Conservation (phyloP, 176 grass and related monocot species). For the Aegilops sharonensis region DNA sequence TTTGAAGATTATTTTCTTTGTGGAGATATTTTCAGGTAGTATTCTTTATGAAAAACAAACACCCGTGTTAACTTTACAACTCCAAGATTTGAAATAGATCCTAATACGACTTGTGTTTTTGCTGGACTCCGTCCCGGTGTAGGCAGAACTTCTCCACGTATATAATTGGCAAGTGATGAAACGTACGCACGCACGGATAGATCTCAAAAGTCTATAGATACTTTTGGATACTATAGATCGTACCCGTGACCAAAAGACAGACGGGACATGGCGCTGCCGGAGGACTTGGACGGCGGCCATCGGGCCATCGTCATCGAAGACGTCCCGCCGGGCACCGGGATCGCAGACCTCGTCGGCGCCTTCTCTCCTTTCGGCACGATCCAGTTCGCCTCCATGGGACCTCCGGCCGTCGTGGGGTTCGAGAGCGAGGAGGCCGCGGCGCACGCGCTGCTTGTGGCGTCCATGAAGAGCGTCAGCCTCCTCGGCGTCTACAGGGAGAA, state of each 20-base stretch:
- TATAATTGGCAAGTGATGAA: not conserved
- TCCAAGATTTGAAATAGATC: too few relatives aligned
- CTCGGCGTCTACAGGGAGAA: not conserved
- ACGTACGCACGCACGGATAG: not conserved
- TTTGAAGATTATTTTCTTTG: too few relatives aligned
- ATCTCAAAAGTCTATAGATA: too few relatives aligned
- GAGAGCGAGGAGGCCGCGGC: not conserved
- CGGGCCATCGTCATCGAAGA: not conserved
- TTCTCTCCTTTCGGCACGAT: slow-evolving; percentile 7
- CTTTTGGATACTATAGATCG: too few relatives aligned
- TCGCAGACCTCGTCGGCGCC: not conserved
- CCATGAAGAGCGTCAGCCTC: not conserved
- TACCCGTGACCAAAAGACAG: not conserved
- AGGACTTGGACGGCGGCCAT: not conserved
- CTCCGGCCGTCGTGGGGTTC: not conserved
- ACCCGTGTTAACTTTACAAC: too few relatives aligned
- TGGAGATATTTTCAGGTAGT: too few relatives aligned
- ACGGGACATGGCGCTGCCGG: not conserved
- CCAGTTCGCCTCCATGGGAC: not conserved
- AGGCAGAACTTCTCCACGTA: too few relatives aligned
- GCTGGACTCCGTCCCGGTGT: too few relatives aligned
- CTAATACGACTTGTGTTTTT: too few relatives aligned
- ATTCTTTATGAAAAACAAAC: too few relatives aligned
- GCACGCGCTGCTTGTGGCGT: not conserved
- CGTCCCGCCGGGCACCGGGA: not conserved